phyloP scores from a whole-genome alignment of 177 flowering plant genomes.

The Tripterygium wilfordii region DNA sequence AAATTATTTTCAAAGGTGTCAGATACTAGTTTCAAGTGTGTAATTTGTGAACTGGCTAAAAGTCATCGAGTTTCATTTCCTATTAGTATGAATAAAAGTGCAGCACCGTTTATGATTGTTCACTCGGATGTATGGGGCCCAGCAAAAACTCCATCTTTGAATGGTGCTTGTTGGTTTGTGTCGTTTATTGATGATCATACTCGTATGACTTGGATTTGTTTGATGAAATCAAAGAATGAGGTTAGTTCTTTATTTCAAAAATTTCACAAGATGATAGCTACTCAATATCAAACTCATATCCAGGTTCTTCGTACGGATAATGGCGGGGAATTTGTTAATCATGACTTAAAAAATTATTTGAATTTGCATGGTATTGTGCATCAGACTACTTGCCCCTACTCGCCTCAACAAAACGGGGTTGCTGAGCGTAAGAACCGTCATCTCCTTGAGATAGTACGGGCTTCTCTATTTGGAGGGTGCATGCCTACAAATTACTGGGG shows the following conservation, averaged over 20 bases:
- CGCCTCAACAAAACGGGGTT: slow-evolving; percentile 12
- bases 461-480: slow-evolving; percentile 6
- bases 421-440: slow-evolving; percentile 16
- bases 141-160: not conserved
- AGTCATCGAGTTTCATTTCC: slow-evolving; percentile 4
- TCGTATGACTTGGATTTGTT: slow-evolving; percentile 9
- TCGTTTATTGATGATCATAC: slow-evolving; percentile 18
- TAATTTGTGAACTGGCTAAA: slow-evolving; percentile 11
- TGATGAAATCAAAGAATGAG: slow-evolving; percentile 10
- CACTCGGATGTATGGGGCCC: slow-evolving; percentile 13
- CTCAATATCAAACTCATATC: slow-evolving; percentile 4
- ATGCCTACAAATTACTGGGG: slow-evolving; percentile 14
- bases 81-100: slow-evolving; percentile 6
- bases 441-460: slow-evolving; percentile 14
- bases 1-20: slow-evolving; percentile 1
- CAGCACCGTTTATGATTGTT: slow-evolving; percentile 5
- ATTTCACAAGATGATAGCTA: slow-evolving; percentile 6
- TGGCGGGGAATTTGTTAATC: slow-evolving; percentile 1
- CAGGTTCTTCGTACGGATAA: slow-evolving; percentile 9
- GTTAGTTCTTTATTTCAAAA: slow-evolving; percentile 7
- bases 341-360: not conserved
- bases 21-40: slow-evolving; percentile 8
- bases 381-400: slow-evolving; percentile 12
- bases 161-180: slow-evolving; percentile 3
- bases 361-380: slow-evolving; percentile 4